These are phyloP conservation scores for Arthroderma sp. DNA, from an alignment of 2,329 filamentous ascomycete genomes.

Conservation along the genomic window DNA sequence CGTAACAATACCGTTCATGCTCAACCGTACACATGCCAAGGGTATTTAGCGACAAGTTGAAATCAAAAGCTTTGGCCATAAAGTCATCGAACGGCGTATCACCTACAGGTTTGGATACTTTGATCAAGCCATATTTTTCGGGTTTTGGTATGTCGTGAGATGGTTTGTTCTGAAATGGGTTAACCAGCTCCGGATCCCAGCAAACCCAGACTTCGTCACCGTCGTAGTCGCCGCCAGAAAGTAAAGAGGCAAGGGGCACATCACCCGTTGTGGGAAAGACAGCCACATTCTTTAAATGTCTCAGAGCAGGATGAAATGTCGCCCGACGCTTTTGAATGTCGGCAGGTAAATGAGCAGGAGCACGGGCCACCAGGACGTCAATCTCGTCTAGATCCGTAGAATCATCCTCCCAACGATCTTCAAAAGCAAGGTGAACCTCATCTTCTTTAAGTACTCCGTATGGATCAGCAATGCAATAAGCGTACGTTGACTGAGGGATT, in stretches of 20 bases:
- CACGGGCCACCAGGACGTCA: slow-evolving; percentile 45
- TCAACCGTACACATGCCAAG: slow-evolving; percentile 43
- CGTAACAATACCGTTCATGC: slow-evolving; percentile 42
- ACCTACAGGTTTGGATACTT: slow-evolving; percentile 34
- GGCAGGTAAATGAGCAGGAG: slow-evolving; percentile 45
- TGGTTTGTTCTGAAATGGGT: slow-evolving; percentile 42
- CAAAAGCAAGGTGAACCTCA: slow-evolving; percentile 47
- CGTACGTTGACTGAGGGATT: slow-evolving; percentile 41
- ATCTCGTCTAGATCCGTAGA: slow-evolving; percentile 36
- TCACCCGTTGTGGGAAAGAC: slow-evolving; percentile 44
- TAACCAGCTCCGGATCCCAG: slow-evolving; percentile 45
- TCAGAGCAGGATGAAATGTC: slow-evolving; percentile 40
- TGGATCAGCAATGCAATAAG: slow-evolving; percentile 48
- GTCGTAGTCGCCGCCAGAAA: slow-evolving; percentile 55
- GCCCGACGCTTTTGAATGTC: slow-evolving; percentile 47
- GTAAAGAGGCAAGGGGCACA: slow-evolving; percentile 44
- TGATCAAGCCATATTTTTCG: slow-evolving; percentile 38
- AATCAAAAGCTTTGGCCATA: slow-evolving; percentile 35
- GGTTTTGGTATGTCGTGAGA: slow-evolving; percentile 26
- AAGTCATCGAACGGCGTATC: slow-evolving; percentile 31
- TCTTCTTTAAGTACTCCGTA: slow-evolving; percentile 39
- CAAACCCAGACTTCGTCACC: slow-evolving; percentile 50
- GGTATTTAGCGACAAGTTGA: slow-evolving; percentile 36
- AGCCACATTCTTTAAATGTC: slow-evolving; percentile 45
- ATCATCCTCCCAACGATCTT: slow-evolving; percentile 32